Conservation (phyloP, 495 filamentous ascomycete genomes). For the Recurvomyces mirabilis region DNA sequence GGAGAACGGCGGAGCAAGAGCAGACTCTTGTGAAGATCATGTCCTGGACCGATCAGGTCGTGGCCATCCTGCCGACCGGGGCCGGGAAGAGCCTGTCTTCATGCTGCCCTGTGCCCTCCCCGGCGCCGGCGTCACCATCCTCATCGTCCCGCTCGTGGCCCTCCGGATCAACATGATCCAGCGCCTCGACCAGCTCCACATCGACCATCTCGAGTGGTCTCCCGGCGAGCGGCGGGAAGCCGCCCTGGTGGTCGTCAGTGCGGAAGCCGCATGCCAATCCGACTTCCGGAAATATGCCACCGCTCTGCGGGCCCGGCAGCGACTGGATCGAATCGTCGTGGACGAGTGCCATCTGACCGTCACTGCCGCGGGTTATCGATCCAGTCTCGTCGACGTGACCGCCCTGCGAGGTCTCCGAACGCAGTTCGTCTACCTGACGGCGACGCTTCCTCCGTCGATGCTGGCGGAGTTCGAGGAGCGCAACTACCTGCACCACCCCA, state of each 20-base stretch:
- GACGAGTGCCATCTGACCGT: not conserved
- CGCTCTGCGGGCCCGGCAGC: not conserved
- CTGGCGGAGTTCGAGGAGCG: not conserved
- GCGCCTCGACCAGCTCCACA: not conserved
- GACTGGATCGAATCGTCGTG: constrained; percentile 4
- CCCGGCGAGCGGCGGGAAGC: not conserved
- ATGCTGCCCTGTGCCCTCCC: constrained; percentile 3
- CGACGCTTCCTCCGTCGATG: constrained; percentile 1
- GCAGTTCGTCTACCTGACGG: constrained; percentile 3
- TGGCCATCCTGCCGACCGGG: constrained; percentile 2
- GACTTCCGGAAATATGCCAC: not conserved
- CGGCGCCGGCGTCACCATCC: not conserved
- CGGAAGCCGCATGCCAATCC: not conserved
- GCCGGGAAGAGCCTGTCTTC: constrained; percentile 11
- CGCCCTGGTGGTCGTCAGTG: constrained; percentile 2
- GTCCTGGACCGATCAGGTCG: not conserved
- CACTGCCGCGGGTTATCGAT: not conserved
- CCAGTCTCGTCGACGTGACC: not conserved
- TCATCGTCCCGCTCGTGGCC: not conserved
- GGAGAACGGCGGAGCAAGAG: not conserved
- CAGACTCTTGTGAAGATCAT: not conserved
- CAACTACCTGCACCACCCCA: not conserved
- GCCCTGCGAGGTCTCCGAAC: too few species aligned
- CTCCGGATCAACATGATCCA: not conserved
- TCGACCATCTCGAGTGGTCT: not conserved